A percentile compares a stretch with the other conserved stretches of the same genome.
Conservation (phyloP, 1,284 basidiomycete genomes). For the Pseudozyma tsukubaensis region DNA sequence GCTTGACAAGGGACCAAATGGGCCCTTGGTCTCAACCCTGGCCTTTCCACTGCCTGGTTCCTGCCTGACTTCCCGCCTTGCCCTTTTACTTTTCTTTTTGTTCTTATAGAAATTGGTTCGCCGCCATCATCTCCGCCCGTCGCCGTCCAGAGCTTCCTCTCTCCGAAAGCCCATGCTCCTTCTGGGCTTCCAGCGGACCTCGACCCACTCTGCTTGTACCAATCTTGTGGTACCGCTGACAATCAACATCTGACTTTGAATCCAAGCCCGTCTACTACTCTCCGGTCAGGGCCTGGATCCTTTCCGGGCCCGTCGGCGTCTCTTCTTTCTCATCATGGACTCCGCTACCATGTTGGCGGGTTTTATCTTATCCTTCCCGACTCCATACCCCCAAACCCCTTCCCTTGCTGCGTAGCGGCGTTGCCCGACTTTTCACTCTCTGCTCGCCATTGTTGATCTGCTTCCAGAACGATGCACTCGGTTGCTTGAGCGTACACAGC, state of each 20-base stretch:
- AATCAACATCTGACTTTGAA: slow-evolving; percentile 20
- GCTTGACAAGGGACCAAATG: background rate
- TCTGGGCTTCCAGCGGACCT: slow-evolving; percentile 2
- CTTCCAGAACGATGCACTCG: background rate
- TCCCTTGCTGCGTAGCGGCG: background rate
- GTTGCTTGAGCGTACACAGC: background rate
- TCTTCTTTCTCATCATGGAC: slow-evolving; percentile 3
- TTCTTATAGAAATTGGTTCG: slow-evolving; percentile 11
- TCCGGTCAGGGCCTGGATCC: slow-evolving; percentile 28
- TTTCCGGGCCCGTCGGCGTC: slow-evolving; percentile 24
- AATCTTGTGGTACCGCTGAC: slow-evolving; percentile 27
- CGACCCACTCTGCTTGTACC: slow-evolving; percentile 22
- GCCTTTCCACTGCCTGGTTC: background rate
- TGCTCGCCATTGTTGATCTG: background rate
- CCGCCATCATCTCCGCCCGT: slow-evolving; percentile 18
- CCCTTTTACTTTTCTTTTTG: background rate
- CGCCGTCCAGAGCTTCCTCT: background rate
- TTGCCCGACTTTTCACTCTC: slow-evolving; percentile 6
- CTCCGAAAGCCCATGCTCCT: background rate
- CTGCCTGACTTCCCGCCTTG: slow-evolving; percentile 3
- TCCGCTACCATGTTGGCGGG: background rate
- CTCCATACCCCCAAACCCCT: background rate
- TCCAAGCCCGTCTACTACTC: background rate
- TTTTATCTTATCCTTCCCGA: background rate
- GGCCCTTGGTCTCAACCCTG: background rate